phyloP scores from a whole-genome alignment of 2,329 filamentous ascomycete genomes.

The Ascochyta koolunga region DNA sequence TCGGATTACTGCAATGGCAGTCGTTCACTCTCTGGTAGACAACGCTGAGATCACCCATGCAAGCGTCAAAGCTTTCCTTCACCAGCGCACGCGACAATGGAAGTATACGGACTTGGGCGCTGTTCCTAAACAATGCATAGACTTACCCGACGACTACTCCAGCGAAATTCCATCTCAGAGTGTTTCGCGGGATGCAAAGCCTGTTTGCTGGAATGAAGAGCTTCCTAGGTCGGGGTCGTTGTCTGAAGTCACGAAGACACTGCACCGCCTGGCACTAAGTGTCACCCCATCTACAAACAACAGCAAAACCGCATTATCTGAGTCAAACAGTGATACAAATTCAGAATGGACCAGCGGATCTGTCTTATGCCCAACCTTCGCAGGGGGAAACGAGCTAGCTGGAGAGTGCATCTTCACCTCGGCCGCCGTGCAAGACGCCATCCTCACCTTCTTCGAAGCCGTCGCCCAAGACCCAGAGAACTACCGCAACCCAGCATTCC shows the following conservation, averaged over 20 bases:
- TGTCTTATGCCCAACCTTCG: conserved; percentile 60
- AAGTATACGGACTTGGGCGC: conserved; percentile 22
- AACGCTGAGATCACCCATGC: conserved; percentile 32
- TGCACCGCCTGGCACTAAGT: conserved; percentile 15
- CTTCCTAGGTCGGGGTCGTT: neutral
- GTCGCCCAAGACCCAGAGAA: conserved; percentile 56
- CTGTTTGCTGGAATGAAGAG: conserved; percentile 24
- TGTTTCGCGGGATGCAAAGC: neutral
- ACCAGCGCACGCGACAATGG: conserved; percentile 44
- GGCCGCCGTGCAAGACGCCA: conserved; percentile 57
- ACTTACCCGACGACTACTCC: conserved; percentile 29
- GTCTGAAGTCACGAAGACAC: conserved; percentile 10
- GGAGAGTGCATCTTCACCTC: conserved; percentile 65
- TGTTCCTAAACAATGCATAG: conserved; percentile 29
- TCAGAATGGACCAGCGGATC: conserved; percentile 19
- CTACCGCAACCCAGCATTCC: conserved; percentile 40
- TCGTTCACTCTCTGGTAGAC: conserved; percentile 31
- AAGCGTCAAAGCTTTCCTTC: conserved; percentile 37
- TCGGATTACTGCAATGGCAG: conserved; percentile 41
- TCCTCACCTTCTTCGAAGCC: conserved; percentile 67
- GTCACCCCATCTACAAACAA: neutral
- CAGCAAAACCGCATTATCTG: neutral
- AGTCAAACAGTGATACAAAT: neutral
- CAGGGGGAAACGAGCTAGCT: conserved; percentile 66
- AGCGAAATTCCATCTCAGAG: neutral